phyloP scores from a whole-genome alignment of 2,329 filamentous ascomycete genomes.

The Knoxdaviesia capensis region DNA sequence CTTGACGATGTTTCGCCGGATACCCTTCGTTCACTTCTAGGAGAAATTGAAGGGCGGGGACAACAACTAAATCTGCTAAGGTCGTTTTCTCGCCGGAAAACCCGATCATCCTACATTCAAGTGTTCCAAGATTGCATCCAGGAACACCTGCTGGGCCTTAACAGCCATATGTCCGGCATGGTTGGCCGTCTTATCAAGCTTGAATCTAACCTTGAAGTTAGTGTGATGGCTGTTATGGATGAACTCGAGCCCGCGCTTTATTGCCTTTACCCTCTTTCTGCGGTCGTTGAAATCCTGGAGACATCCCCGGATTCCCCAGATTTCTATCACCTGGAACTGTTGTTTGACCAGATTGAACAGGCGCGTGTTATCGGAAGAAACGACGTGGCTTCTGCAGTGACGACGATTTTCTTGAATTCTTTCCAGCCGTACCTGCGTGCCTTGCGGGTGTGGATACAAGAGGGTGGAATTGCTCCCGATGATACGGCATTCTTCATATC shows the following conservation, averaged over 20 bases:
- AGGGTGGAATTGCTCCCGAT: slow-evolving; percentile 43
- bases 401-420: slow-evolving; percentile 57
- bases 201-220: slow-evolving; percentile 35
- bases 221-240: slow-evolving; percentile 39
- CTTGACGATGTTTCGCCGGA: slow-evolving; percentile 27
- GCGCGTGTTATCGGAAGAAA: slow-evolving; percentile 51
- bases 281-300: slow-evolving; percentile 37
- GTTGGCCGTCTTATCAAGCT: slow-evolving; percentile 40
- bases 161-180: slow-evolving; percentile 33
- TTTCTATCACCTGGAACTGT: slow-evolving; percentile 58
- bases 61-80: slow-evolving; percentile 24
- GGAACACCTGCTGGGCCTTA: slow-evolving; percentile 34
- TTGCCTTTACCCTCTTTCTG: slow-evolving; percentile 38
- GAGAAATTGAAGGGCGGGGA: slow-evolving; percentile 24
- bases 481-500: slow-evolving; percentile 62
- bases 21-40: slow-evolving; percentile 26
- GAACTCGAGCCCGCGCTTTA: slow-evolving; percentile 32
- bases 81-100: slow-evolving; percentile 18
- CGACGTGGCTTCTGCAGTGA: slow-evolving; percentile 39
- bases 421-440: slow-evolving; percentile 67
- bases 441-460: slow-evolving; percentile 68
- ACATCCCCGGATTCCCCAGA: slow-evolving; percentile 26
- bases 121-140: slow-evolving; percentile 48
- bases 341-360: slow-evolving; percentile 50
- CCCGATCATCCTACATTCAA: slow-evolving; percentile 41